Evolutionary conservation across 2,329 filamentous ascomycete species (phyloP).

Genomic region (Amauroascus niger): DNA sequence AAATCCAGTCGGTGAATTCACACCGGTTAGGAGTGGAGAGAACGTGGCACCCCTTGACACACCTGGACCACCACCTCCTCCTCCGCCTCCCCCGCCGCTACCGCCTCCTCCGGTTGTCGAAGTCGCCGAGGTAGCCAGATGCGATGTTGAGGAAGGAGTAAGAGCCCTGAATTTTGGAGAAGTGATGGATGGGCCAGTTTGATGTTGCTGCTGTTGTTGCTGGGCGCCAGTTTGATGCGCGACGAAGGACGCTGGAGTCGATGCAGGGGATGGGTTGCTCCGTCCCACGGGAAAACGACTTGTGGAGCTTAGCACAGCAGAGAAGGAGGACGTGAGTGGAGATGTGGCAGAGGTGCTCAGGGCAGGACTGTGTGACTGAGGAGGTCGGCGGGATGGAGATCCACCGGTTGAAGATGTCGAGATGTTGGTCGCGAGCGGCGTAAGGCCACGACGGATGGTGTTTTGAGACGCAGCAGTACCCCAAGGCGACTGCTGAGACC

Average conservation of each 20-base stretch:
- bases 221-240: conserved; percentile 45
- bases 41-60: conserved; percentile 49
- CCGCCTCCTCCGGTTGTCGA: conserved; percentile 42
- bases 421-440: conserved; percentile 48
- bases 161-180: conserved; percentile 48
- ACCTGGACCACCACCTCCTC: conserved; percentile 47
- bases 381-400: conserved; percentile 36
- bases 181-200: conserved; percentile 44
- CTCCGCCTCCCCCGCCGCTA: conserved; percentile 44
- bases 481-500: conserved; percentile 48
- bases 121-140: conserved; percentile 48
- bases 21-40: conserved; percentile 50
- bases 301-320: conserved; percentile 43
- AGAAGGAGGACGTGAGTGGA: conserved; percentile 45
- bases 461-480: conserved; percentile 47
- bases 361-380: conserved; percentile 41
- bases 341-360: conserved; percentile 43
- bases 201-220: conserved; percentile 37
- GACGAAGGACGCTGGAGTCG: conserved; percentile 47
- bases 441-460: conserved; percentile 47
- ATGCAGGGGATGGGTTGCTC: conserved; percentile 45
- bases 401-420: conserved; percentile 34
- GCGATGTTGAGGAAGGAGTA: conserved; percentile 45
- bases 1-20: conserved; percentile 45
- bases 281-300: conserved; percentile 45